A percentile compares a stretch with the other conserved stretches of the same genome.
Evolutionary conservation across 176 grass and related monocot genomes (phyloP).

Genomic region (Secale cereale): DNA sequence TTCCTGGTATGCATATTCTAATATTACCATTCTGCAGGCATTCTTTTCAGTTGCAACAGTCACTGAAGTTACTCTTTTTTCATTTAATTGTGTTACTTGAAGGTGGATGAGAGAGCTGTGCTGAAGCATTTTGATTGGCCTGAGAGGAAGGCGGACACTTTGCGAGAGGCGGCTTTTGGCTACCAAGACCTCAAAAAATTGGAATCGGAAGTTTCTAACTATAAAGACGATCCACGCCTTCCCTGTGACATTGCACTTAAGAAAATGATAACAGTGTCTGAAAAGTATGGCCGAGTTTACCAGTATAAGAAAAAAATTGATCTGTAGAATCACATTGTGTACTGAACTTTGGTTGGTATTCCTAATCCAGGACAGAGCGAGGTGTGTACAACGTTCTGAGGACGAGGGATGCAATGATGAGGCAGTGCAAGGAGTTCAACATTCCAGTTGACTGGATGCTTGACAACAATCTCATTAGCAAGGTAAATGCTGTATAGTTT

Average conservation of each 20-base stretch:
- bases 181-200: conserved; percentile 94
- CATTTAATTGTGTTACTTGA: conserved; percentile 12
- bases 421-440: conserved; percentile 83
- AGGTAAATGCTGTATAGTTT: conserved; percentile 49
- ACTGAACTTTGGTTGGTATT: conserved; percentile 17
- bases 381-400: conserved; percentile 82
- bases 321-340: neutral
- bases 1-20: conserved; percentile 67
- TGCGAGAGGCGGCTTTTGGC: conserved; percentile 95
- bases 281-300: conserved; percentile 55
- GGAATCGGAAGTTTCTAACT: conserved; percentile 86
- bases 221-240: conserved; percentile 72
- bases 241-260: conserved; percentile 88
- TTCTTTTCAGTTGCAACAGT: conserved; percentile 11
- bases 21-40: conserved; percentile 13
- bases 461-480: conserved; percentile 83
- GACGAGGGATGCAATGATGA: conserved; percentile 76
- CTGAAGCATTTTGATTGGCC: conserved; percentile 99
- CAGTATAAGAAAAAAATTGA: neutral
- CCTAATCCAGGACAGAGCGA: conserved; percentile 68
- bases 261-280: conserved; percentile 90
- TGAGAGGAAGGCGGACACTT: conserved; percentile 89
- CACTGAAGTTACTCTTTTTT: conserved; percentile 17
- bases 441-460: conserved; percentile 99
- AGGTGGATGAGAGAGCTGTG: conserved; percentile 98